Percentiles rank a stretch among this genome's conserved stretches.
Evolutionary conservation across 176 grass and related monocot species (phyloP).

Genomic region (Dactylis glomerata): DNA sequence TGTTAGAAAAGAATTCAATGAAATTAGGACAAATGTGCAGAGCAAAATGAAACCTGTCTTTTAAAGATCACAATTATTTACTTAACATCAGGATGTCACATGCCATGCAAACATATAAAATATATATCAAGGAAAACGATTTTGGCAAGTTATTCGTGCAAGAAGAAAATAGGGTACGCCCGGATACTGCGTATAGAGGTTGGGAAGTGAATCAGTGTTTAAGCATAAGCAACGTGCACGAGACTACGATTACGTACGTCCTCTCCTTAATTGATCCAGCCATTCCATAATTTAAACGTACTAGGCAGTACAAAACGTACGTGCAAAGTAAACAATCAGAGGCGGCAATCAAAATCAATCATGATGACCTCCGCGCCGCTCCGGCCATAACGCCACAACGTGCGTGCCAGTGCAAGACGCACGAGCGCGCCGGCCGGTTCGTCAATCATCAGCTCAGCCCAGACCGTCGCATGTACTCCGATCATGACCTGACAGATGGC

Average conservation of each 20-base stretch:
- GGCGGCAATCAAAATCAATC: neutral
- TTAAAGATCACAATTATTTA: neutral
- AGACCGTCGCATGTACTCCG: too few relatives aligned
- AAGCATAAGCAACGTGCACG: slow-evolving; percentile 30
- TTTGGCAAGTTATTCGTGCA: neutral
- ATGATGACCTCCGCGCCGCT: neutral
- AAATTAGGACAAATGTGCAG: too few relatives aligned
- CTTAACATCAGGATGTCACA: neutral
- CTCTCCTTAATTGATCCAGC: neutral
- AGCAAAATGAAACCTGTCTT: neutral
- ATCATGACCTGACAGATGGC: too few relatives aligned
- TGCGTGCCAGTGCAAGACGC: neutral
- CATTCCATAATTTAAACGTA: neutral
- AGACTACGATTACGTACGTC: slow-evolving; percentile 6
- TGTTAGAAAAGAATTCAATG: too few relatives aligned
- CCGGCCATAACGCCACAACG: neutral
- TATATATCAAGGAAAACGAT: neutral
- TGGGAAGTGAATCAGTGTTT: neutral
- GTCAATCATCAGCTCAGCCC: neutral
- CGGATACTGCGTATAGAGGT: neutral
- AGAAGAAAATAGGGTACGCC: neutral
- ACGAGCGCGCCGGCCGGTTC: neutral
- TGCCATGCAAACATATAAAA: neutral
- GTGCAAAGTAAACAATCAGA: neutral
- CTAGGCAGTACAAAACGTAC: neutral